Conservation (phyloP, 179 eudicot genomes). For the Dionaea muscipula region DNA sequence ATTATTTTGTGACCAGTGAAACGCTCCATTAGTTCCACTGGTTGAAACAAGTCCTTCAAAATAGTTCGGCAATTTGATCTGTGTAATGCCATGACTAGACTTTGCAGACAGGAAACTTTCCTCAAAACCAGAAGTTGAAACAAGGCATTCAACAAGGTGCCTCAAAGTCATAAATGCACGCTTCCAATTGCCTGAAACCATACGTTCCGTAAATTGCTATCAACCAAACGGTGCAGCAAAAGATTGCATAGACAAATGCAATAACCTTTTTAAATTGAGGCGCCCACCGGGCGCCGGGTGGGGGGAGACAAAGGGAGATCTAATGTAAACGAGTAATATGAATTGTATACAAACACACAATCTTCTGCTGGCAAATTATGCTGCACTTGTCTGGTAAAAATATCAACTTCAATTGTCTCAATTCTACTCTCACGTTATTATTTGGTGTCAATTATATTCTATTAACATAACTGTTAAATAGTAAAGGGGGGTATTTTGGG, state of each 20-base stretch:
- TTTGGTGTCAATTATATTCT: no score
- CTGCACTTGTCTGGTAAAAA: no score
- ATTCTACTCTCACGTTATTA: no score
- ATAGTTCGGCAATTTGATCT: conserved; percentile 54
- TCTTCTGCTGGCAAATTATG: no score
- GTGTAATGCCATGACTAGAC: conserved; percentile 22
- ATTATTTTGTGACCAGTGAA: conserved; percentile 42
- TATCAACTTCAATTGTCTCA: no score
- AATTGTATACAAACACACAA: no score
- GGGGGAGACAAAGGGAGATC: no score
- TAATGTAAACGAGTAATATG: no score
- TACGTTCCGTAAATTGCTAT: conserved; percentile 6
- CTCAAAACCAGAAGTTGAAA: conserved; percentile 24
- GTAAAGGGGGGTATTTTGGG: no score
- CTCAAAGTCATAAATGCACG: conserved; percentile 60
- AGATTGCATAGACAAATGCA: neutral
- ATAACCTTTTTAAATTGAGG: no score
- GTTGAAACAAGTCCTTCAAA: conserved; percentile 46
- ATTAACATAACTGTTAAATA: no score
- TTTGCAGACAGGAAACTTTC: conserved; percentile 13
- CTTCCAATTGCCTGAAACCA: conserved; percentile 68
- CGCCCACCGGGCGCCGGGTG: no score
- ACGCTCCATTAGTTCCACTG: conserved; percentile 22
- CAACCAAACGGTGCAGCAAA: neutral
- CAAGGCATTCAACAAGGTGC: conserved; percentile 43